Base-by-base conservation (phyloP, 2,329 filamentous ascomycete genomes). In the Microsporum audouinii region DNA sequence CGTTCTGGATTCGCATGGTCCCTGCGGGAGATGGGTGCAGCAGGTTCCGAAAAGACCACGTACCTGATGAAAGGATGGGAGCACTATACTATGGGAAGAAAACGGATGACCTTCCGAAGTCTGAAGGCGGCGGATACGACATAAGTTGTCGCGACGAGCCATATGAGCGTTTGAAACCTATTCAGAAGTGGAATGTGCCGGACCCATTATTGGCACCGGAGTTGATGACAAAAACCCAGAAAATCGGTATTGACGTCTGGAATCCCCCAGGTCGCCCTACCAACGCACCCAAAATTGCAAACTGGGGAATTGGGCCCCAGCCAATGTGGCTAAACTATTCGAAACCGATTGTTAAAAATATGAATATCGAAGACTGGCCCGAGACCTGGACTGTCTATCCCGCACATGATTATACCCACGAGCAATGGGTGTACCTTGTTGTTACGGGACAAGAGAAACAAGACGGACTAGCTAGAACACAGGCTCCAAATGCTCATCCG, bases 31-130 rank as follows among this genome's bases (percentile, higher is more conserved):
- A 33, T n/a, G 69, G 69, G 1, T 82, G 79, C 65, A 75, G 72
- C 0, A 59, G 38, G n/a, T 63, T 61, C 17, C 57, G 59, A 14
- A 65, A 70, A 2, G 79, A 78, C 53, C 67, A 67, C 29, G 76
- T 69, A 36, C 60, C 68, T 0, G 69, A 74, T 55, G 76, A 79
- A 64, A 80, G 82, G 65, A 76, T 70, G 58, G 81, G 79, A 1
- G 79, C 84, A 49, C 66, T 84, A 2, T 75, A 75, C 63, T 79
- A 78, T 53, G 59, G 51, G 39, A 63, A 61, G 4, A 60, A 63
- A 36, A 57, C 51, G 1, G 62, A 63, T 17, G 56, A 38, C 2
- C 59, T 61, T 5, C 67, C 69, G 2, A 64, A 63, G 0, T 69
- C 69, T n/a, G 63, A 38, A 0, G 43, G 62, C 5, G 69, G 33